Evolutionary conservation across 768 basidiomycete genomes (phyloP).

Genomic region (Lactarius akahatsu): DNA sequence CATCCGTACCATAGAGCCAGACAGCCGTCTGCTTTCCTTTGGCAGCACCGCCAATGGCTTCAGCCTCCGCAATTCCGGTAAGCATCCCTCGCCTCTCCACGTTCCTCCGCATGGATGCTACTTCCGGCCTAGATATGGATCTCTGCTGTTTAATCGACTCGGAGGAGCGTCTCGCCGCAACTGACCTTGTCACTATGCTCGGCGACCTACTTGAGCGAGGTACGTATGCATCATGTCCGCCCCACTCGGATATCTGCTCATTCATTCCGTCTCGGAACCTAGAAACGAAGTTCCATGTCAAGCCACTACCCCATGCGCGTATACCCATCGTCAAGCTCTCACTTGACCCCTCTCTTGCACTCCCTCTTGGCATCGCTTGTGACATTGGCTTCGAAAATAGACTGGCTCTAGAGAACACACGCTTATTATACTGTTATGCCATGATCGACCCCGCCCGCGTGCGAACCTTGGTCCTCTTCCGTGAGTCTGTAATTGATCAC

Average conservation of each 20-base stretch:
- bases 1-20: constrained; percentile 92
- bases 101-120: neutral
- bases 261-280: constrained; percentile 26
- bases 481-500: constrained; percentile 54
- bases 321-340: constrained; percentile 99
- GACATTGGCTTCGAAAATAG: constrained; percentile 99
- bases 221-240: constrained; percentile 41
- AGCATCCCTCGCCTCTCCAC: constrained; percentile 12
- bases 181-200: constrained; percentile 91
- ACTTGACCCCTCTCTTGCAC: constrained; percentile 77
- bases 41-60: constrained; percentile 98
- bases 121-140: constrained; percentile 79
- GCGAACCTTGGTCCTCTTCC: constrained; percentile 90
- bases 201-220: constrained; percentile 92
- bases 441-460: constrained; percentile 94
- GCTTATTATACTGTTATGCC: constrained; percentile 94
- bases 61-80: constrained; percentile 93
- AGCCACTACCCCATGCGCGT: constrained; percentile 92
- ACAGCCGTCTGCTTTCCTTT: constrained; percentile 87
- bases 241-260: constrained; percentile 8
- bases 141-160: constrained; percentile 95
- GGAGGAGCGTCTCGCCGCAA: constrained; percentile 70
- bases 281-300: constrained; percentile 97
- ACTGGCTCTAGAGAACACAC: constrained; percentile 94
- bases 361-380: constrained; percentile 89